Percentiles rank a stretch among this genome's conserved stretches.
These are phyloP conservation scores for Volvariella surrecta DNA, from an alignment of 1,284 basidiomycete genomes.

Conservation along the genomic window DNA sequence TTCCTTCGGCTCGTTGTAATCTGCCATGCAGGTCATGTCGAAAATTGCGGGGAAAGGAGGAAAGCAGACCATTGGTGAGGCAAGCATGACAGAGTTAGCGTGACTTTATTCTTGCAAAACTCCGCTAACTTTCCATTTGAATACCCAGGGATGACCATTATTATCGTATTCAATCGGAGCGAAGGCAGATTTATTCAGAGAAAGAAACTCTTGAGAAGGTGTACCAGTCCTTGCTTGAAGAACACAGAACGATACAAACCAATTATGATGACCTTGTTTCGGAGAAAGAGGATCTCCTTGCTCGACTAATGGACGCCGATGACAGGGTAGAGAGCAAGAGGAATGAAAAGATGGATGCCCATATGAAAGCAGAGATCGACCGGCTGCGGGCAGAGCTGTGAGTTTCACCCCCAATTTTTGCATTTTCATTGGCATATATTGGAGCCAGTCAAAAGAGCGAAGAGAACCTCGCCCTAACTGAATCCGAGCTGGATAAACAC, in stretches of 20 bases:
- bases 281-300: slow-evolving; percentile 64
- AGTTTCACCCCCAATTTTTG: slow-evolving; percentile 23
- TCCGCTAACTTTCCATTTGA: slow-evolving; percentile 7
- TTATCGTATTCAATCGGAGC: slow-evolving; percentile 75
- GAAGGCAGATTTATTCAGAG: slow-evolving; percentile 63
- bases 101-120: slow-evolving; percentile 1
- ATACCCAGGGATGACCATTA: slow-evolving; percentile 71
- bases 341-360: slow-evolving; percentile 61
- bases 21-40: slow-evolving; percentile 53
- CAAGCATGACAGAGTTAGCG: slow-evolving; percentile 70
- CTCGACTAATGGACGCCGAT: slow-evolving; percentile 47
- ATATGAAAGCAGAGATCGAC: slow-evolving; percentile 74
- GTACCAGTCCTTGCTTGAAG: slow-evolving; percentile 68
- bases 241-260: slow-evolving; percentile 66
- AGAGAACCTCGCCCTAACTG: slow-evolving; percentile 74
- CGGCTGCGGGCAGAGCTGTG: slow-evolving; percentile 72
- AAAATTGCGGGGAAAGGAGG: slow-evolving; percentile 44
- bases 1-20: slow-evolving; percentile 1
- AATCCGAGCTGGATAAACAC: slow-evolving; percentile 76
- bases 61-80: slow-evolving; percentile 37
- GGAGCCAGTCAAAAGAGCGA: slow-evolving; percentile 71
- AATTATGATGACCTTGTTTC: slow-evolving; percentile 59
- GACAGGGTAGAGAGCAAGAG: slow-evolving; percentile 50
- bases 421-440: too few species aligned
- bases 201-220: slow-evolving; percentile 78